These are phyloP conservation scores for Pseudofabraea citricarpa DNA, from an alignment of 2,329 filamentous ascomycete genomes.

Conservation along the genomic window DNA sequence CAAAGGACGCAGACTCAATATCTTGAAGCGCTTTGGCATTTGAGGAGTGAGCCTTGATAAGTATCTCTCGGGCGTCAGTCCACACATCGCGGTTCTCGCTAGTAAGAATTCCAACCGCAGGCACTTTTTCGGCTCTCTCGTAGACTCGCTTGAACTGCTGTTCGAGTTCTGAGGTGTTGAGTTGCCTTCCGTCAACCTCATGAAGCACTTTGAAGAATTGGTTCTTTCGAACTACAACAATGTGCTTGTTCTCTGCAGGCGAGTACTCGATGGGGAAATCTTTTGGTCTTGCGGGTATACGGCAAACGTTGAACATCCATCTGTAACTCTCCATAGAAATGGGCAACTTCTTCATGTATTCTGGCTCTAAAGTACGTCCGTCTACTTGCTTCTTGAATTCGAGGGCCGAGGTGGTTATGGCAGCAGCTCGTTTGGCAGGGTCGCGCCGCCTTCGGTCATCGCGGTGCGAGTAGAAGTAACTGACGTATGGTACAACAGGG, in stretches of 20 bases:
- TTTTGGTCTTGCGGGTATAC: slow-evolving; percentile 74
- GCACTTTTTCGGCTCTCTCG: slow-evolving; percentile 65
- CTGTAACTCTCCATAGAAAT: slow-evolving; percentile 98
- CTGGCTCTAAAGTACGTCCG: slow-evolving; percentile 75
- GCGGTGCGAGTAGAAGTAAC: slow-evolving; percentile 98
- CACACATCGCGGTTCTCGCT: slow-evolving; percentile 91
- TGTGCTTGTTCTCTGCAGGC: slow-evolving; percentile 72
- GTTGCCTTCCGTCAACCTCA: slow-evolving; percentile 75
- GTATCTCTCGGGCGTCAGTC: slow-evolving; percentile 74
- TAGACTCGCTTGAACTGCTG: slow-evolving; percentile 84
- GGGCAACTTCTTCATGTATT: slow-evolving; percentile 97
- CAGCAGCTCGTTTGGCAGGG: slow-evolving; percentile 88
- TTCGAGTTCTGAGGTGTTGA: slow-evolving; percentile 87
- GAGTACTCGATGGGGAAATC: slow-evolving; percentile 83
- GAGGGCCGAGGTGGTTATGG: slow-evolving; percentile 77
- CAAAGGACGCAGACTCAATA: slow-evolving; percentile 84
- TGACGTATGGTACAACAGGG: slow-evolving; percentile 95
- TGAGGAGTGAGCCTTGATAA: slow-evolving; percentile 70
- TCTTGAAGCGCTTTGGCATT: slow-evolving; percentile 75
- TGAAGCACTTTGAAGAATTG: slow-evolving; percentile 92
- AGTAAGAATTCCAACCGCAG: slow-evolving; percentile 79
- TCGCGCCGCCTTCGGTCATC: slow-evolving; percentile 86
- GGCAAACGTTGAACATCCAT: slow-evolving; percentile 97
- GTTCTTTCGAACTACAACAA: slow-evolving; percentile 89
- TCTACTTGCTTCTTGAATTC: slow-evolving; percentile 97